Evolutionary conservation across 1,284 basidiomycete species (phyloP).

Genomic region (Ustilago shanxiensis): DNA sequence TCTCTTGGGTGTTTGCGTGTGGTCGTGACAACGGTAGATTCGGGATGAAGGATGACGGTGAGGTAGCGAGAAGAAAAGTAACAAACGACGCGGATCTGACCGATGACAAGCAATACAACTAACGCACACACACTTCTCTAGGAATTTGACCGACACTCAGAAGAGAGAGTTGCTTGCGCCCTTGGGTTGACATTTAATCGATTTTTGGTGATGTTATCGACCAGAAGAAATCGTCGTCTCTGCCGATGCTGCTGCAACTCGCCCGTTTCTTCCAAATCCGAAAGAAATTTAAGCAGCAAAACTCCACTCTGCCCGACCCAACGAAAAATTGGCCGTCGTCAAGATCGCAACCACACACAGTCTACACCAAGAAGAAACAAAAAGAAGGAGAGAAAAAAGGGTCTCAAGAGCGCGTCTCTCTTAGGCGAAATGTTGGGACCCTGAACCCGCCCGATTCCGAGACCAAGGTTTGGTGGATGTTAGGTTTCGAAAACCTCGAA

Average conservation of each 20-base stretch:
- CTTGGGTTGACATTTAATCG: too few relatives aligned
- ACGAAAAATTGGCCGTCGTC: conserved; percentile 18
- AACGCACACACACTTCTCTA: neutral
- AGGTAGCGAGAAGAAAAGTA: conserved; percentile 7
- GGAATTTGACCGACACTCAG: conserved; percentile 21
- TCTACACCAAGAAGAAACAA: neutral
- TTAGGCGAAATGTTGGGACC: conserved; percentile 7
- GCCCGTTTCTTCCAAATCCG: conserved; percentile 26
- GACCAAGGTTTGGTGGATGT: neutral
- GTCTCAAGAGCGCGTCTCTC: neutral
- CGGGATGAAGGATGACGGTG: conserved; percentile 10
- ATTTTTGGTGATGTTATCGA: conserved; percentile 16
- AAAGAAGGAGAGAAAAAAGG: neutral
- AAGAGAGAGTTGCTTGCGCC: too few relatives aligned
- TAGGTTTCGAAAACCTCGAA: neutral
- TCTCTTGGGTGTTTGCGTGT: too few relatives aligned
- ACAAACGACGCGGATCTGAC: neutral
- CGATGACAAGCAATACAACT: too few relatives aligned
- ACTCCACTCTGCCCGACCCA: conserved; percentile 19
- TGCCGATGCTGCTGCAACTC: neutral
- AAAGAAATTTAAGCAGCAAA: conserved; percentile 11
- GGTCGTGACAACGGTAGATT: conserved; percentile 1
- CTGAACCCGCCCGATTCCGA: conserved; percentile 12
- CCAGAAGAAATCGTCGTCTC: conserved; percentile 17
- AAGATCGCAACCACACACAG: conserved; percentile 1